Percentiles rank a stretch among this genome's conserved stretches.
These are phyloP conservation scores for Venturia asperata DNA, from an alignment of 2,329 filamentous ascomycete genomes.

Conservation along the genomic window DNA sequence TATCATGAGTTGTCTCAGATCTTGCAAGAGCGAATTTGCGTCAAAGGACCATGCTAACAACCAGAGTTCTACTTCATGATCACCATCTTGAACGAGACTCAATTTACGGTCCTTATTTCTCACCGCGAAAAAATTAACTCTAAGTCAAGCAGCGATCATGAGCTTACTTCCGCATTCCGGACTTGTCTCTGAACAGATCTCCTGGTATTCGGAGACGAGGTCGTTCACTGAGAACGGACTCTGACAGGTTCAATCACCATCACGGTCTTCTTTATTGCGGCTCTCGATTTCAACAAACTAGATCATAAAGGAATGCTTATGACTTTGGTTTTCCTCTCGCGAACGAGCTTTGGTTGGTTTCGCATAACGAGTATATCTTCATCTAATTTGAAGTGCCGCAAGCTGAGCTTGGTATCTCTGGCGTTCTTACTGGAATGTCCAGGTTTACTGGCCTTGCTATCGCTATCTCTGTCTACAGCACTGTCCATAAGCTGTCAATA, in stretches of 20 bases:
- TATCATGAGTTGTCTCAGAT: not conserved
- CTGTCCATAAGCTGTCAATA: constrained; percentile 13
- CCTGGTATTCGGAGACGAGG: constrained; percentile 16
- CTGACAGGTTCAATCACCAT: constrained; percentile 13
- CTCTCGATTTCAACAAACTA: constrained; percentile 17
- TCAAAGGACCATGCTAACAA: too few relatives aligned
- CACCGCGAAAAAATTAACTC: constrained; percentile 26
- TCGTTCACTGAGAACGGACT: constrained; percentile 19
- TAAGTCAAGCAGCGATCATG: constrained; percentile 27
- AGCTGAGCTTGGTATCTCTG: constrained; percentile 24
- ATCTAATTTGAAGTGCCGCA: constrained; percentile 29
- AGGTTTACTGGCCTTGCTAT: constrained; percentile 18
- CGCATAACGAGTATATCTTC: constrained; percentile 30
- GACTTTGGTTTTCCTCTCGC: constrained; percentile 23
- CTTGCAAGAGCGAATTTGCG: too few relatives aligned
- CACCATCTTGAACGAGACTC: constrained; percentile 18
- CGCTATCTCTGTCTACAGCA: constrained; percentile 21
- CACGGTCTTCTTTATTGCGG: constrained; percentile 18
- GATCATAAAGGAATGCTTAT: constrained; percentile 21
- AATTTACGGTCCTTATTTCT: constrained; percentile 19
- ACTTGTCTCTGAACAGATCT: constrained; percentile 18
- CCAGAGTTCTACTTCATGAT: constrained; percentile 13
- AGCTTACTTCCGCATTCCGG: constrained; percentile 18
- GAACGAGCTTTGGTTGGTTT: constrained; percentile 29
- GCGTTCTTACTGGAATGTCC: constrained; percentile 22